Evolutionary conservation across 2,329 filamentous ascomycete species (phyloP), one percentile per base, ranked within the genome.

Genomic region (Aspergillus sclerotialis): DNA sequence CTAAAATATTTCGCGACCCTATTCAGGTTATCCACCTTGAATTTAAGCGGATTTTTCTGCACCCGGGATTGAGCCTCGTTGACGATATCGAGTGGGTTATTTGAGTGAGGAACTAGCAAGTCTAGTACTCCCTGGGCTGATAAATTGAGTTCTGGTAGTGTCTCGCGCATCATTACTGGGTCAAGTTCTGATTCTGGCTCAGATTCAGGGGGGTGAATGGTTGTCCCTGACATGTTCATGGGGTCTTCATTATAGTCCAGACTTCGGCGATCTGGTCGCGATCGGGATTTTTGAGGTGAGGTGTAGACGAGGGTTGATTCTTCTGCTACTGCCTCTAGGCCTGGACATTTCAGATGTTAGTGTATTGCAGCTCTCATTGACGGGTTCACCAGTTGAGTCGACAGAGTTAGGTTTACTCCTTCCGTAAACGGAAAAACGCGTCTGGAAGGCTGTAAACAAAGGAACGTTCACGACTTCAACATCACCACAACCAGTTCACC

Each of bases 131-230:
- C 43, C 8, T 43, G 40, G 6, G 64, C 52, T 4, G 50, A 45
- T 25, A 49, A 37, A 14, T 61, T 55, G 4, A 69, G 49, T 16
- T 62, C 56, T 13, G 58, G 58, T 5, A 69, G 52, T 8, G 49
- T 48, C 31, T 68, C 62, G 4, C 61, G 42, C 46, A 67, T 57
- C 26, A 58, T 47, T 6, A 58, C 43, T 4, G 46, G 42, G 30
- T 68, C 58, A 5, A 63, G 36, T 4, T 54, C 49, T 4, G 42
- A 36, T 4, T 56, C 50, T 0, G 52, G 48, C 7, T 58, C 59
- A n/a, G 45, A 48, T 10, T 23, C 19, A 14, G 5, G 11, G 12
- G 40, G 43, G 13, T 52, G 36, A 19, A 60, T 45, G 1, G 59
- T 63, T 5, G 55, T 58, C 3, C 58, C 59, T 11, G 60, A 58